Evolutionary conservation across 1,139 yeast species (phyloP).

Genomic region (Casaregolazyma lundiana): DNA sequence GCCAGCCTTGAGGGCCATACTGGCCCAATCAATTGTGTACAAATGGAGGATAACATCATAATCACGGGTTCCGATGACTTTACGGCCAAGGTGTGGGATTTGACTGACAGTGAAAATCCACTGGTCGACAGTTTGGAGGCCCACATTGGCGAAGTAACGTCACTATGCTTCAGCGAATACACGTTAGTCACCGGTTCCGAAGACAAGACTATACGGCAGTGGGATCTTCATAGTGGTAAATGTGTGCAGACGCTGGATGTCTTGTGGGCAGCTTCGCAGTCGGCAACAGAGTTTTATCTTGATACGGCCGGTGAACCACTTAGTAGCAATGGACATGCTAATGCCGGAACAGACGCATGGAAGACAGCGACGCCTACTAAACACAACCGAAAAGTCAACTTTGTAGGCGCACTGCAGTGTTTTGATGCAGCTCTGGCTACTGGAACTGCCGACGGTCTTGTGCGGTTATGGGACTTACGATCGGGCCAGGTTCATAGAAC

Average conservation of each 20-base stretch:
- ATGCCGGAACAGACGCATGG: constrained; percentile 4
- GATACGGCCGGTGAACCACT: constrained; percentile 3
- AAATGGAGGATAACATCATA: constrained; percentile 49
- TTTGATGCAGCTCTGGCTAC: constrained; percentile 70
- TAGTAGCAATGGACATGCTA: neutral
- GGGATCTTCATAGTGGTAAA: constrained; percentile 55
- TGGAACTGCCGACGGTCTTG: constrained; percentile 72
- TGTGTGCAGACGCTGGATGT: constrained; percentile 60
- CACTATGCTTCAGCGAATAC: constrained; percentile 47
- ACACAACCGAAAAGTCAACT: constrained; percentile 19
- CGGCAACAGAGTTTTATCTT: constrained; percentile 7
- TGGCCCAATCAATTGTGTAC: constrained; percentile 55
- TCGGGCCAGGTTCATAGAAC: constrained; percentile 64
- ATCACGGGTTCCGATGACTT: constrained; percentile 65
- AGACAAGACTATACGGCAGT: constrained; percentile 55
- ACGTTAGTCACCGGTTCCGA: constrained; percentile 55
- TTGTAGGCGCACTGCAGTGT: constrained; percentile 58
- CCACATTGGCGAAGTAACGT: constrained; percentile 61
- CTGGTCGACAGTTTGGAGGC: constrained; percentile 51
- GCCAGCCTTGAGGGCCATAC: constrained; percentile 33
- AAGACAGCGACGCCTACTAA: neutral
- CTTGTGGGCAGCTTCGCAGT: constrained; percentile 48
- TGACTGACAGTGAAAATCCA: constrained; percentile 30
- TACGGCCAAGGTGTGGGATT: constrained; percentile 56
- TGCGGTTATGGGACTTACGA: constrained; percentile 71